Base-by-base conservation (phyloP, 1,284 basidiomycete genomes). In the Ganoderma lingzhi region DNA sequence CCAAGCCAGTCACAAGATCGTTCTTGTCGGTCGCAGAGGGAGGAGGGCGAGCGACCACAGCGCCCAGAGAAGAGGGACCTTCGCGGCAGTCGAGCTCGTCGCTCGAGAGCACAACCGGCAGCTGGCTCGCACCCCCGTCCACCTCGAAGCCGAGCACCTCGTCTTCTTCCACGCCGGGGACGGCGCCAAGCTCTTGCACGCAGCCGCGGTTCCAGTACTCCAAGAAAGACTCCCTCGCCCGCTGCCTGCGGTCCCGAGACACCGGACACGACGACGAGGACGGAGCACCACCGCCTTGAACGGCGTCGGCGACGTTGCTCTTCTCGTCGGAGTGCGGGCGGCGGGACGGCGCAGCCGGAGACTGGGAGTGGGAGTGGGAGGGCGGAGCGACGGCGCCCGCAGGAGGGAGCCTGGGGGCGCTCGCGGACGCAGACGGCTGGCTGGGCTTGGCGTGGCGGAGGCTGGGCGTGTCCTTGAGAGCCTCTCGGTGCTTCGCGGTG, bases 271-370 rank as follows among this genome's bases (percentile, higher is more conserved):
- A 51, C 48, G 48, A 51, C 48, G 48, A 28, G 23, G n/a, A 28
- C 48, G n/a, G 23, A 51, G 48, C 48, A 51, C 48, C 23, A 51
- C 48, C 28, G 48, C 48, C 23, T 51, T 51, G 48, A 51, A 51
- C 48, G 48, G 48, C 48, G 48, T 51, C 23, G n/a, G 48, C 48
- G n/a, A n/a, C 0, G 48, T 28, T 51, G 23, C 48, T 51, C 48
- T 0, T 28, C 1, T 23, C 23, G 48, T 28, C 10, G 48, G 23
- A 4, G 48, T 2, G 48, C 23, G n/a, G 48, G 23, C 48, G n/a
- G 48, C 48, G 23, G 23, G n/a, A 23, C 23, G n/a, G n/a, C 9
- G 10, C 23, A 44, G 15, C 15, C 6, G 42, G 42, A 23, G 2
- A 12, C 48, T n/a, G 23, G 48, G 12, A 51, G 48, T 37, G 37